phyloP scores from a whole-genome alignment of 805 yeast species.

The Danielia oregonensis region DNA sequence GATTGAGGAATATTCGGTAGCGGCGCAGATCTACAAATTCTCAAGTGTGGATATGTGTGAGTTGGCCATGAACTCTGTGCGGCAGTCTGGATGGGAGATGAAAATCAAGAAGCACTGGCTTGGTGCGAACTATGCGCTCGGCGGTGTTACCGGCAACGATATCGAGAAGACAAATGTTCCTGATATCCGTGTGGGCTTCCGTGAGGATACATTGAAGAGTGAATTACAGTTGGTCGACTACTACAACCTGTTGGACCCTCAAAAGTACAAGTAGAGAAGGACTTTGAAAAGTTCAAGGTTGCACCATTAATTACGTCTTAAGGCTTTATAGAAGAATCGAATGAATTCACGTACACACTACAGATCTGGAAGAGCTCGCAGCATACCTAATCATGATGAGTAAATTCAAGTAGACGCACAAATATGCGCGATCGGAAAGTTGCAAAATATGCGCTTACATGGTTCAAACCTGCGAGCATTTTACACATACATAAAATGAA shows the following conservation, averaged over 20 bases:
- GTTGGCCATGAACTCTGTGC: slow-evolving; percentile 86
- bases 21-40: slow-evolving; percentile 94
- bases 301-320: too few relatives aligned
- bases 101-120: slow-evolving; percentile 88
- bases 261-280: slow-evolving; percentile 1
- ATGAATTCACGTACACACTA: too few relatives aligned
- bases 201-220: slow-evolving; percentile 73
- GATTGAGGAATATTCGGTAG: slow-evolving; percentile 96
- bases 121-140: slow-evolving; percentile 56
- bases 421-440: not conserved
- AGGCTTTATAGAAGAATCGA: too few relatives aligned
- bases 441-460: slow-evolving; percentile 1
- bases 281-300: too few relatives aligned
- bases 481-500: too few relatives aligned
- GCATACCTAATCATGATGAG: too few relatives aligned
- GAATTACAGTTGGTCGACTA: slow-evolving; percentile 66
- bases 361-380: too few relatives aligned
- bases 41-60: slow-evolving; percentile 98
- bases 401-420: too few relatives aligned
- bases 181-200: slow-evolving; percentile 74
- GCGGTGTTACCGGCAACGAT: slow-evolving; percentile 79
- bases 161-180: slow-evolving; percentile 96
- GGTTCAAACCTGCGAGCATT: slow-evolving; percentile 1
- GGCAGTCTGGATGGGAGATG: slow-evolving; percentile 92
- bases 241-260: slow-evolving; percentile 37